These are phyloP conservation scores for Geotrichum histeridarum DNA, from an alignment of 1,139 yeast species.

Conservation along the genomic window DNA sequence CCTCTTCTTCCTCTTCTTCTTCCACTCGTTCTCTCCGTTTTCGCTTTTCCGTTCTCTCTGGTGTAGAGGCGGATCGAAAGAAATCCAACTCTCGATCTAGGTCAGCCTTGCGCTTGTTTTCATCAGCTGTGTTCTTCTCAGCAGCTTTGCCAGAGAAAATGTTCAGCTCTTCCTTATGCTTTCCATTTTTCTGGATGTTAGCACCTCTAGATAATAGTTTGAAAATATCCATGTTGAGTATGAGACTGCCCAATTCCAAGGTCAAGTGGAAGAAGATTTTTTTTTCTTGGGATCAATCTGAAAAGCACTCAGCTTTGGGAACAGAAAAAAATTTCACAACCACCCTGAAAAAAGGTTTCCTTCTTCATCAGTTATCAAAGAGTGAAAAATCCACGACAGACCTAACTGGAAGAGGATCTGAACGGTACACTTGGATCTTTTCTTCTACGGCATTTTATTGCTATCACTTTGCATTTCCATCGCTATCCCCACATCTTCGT, in stretches of 20 bases:
- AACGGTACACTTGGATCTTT: background rate
- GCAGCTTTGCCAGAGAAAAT: conserved; percentile 24
- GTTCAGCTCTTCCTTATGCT: conserved; percentile 34
- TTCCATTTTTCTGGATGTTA: conserved; percentile 50
- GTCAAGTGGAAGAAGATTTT: background rate
- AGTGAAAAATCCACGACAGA: background rate
- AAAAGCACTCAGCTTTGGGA: background rate
- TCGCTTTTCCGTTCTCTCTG: conserved; percentile 47
- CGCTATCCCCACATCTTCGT: background rate
- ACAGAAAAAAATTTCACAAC: conserved; percentile 4
- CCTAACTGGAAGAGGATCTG: no score
- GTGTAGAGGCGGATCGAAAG: conserved; percentile 28
- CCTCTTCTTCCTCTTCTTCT: conserved; percentile 26
- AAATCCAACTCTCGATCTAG: conserved; percentile 26
- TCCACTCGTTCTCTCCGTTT: conserved; percentile 21
- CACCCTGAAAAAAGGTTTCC: background rate
- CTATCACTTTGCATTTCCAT: no score
- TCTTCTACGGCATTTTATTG: background rate
- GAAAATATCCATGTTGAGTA: conserved; percentile 71
- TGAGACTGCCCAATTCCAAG: background rate
- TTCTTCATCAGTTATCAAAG: no score
- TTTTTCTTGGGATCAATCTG: conserved; percentile 1
- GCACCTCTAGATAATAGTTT: conserved; percentile 84
- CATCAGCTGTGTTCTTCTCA: conserved; percentile 13
- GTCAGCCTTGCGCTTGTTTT: conserved; percentile 17